Percentiles rank a stretch among this genome's conserved stretches.
phyloP scores from a whole-genome alignment of 1,139 yeast species.

The Candida mesenterica region DNA sequence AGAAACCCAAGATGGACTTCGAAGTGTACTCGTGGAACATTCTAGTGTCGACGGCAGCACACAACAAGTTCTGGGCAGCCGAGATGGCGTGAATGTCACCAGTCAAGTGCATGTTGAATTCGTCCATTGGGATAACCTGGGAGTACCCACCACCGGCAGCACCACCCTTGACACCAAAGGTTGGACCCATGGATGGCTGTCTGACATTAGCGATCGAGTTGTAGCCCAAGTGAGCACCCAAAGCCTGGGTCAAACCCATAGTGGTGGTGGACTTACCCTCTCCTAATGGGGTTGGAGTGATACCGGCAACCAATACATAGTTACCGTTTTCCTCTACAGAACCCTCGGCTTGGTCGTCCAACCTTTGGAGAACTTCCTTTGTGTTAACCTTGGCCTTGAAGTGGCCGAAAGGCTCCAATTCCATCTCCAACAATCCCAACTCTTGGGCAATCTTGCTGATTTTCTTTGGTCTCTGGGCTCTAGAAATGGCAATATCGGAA shows the following conservation, averaged over 20 bases:
- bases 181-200: conserved; percentile 88
- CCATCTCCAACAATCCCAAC: conserved; percentile 58
- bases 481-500: conserved; percentile 71
- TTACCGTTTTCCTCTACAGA: conserved; percentile 47
- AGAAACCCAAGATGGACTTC: conserved; percentile 56
- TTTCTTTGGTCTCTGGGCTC: conserved; percentile 69
- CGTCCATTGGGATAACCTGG: conserved; percentile 87
- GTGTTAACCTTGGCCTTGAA: conserved; percentile 73
- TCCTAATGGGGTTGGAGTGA: conserved; percentile 80
- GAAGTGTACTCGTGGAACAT: conserved; percentile 78
- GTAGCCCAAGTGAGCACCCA: conserved; percentile 69
- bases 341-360: conserved; percentile 56
- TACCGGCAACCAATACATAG: conserved; percentile 74
- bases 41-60: conserved; percentile 83
- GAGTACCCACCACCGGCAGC: conserved; percentile 90
- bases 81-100: conserved; percentile 85
- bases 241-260: conserved; percentile 75
- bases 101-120: conserved; percentile 79
- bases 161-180: conserved; percentile 86
- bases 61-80: conserved; percentile 73
- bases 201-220: conserved; percentile 78
- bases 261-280: conserved; percentile 84
- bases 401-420: conserved; percentile 71
- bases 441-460: conserved; percentile 64
- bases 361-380: conserved; percentile 51